Evolutionary conservation across 345 rosid species (phyloP).

Genomic region (Syzygium aqueum): DNA sequence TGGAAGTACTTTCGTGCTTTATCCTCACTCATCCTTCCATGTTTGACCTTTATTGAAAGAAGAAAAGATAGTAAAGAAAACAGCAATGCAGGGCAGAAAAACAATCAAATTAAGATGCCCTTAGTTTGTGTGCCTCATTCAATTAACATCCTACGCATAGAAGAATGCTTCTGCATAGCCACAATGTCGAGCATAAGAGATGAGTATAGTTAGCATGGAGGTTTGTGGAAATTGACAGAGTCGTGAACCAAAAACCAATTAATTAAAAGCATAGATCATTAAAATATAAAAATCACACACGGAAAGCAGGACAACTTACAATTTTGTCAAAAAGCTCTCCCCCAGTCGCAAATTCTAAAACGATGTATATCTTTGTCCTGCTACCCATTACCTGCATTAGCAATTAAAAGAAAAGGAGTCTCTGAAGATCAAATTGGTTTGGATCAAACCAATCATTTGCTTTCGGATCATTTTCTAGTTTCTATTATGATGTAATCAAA

Average conservation of each 20-base stretch:
- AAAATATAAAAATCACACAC: not conserved
- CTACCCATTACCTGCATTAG: conserved; percentile 60
- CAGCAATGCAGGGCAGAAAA: not conserved
- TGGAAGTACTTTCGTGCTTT: conserved; percentile 91
- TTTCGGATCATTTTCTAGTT: not conserved
- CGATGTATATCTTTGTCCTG: conserved; percentile 62
- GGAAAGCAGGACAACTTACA: conserved; percentile 28
- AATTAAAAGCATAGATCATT: not conserved
- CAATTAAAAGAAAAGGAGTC: not conserved
- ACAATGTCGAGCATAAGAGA: not conserved
- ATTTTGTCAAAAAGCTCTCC: conserved; percentile 84
- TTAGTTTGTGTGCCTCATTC: not conserved
- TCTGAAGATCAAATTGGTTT: not conserved
- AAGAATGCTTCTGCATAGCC: not conserved
- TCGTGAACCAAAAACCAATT: not conserved
- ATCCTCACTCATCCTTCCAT: conserved; percentile 82
- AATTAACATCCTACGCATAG: not conserved
- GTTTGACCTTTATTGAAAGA: conserved; percentile 49
- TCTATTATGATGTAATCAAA: not conserved
- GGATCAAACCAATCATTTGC: not conserved
- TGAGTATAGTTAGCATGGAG: not conserved
- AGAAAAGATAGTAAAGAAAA: not conserved
- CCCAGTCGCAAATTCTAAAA: conserved; percentile 67
- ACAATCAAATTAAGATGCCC: not conserved
- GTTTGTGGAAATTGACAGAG: not conserved